Evolutionary conservation across 2,329 filamentous ascomycete species (phyloP), one percentile per base, ranked within the genome.

Genomic region (Hypoxylon sp.): DNA sequence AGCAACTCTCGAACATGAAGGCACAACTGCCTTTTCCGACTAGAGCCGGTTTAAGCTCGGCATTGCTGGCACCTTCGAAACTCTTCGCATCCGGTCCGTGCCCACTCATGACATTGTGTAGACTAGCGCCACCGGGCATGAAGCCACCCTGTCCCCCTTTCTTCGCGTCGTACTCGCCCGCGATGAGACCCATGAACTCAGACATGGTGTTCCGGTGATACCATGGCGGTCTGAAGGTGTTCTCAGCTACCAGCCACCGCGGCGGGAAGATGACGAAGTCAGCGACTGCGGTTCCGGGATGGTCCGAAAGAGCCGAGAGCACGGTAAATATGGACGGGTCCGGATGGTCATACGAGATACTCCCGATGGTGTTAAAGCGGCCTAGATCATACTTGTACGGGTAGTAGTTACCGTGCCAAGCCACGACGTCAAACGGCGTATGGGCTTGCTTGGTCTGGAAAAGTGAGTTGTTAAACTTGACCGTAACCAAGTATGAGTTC

Each of bases 341-440:
- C 0, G 89, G 89, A 72, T 92, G 90, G 72, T 92, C 90, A 72
- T 86, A 90, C 6, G 88, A 90, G 67, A 91, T 88, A 17, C 84
- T 87, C 3, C 90, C 90, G 44, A 92, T 88, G 46, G 87, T 87
- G 75, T 88, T 90, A 80, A 91, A 92, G 27, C 89, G 86, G 44
- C 88, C 89, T 0, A 92, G 82, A 71, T 91, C 89, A 76, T 92
- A 92, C 77, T 92, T 92, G 81, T 89, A 92, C 0, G 90, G 90
- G 68, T 89, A 89, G 77, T 91, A 92, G 66, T 87, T 89, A 17
- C 90, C 90, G 73, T 92, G 89, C 89, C 89, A 92, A n/a, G 88
- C 89, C 11, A 92, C 89, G 2, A 92, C 84, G 71, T 92, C 89
- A 73, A 91, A 92, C 0, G 90, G 90, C 0, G 87, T 89, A 75